A percentile compares a stretch with the other conserved stretches of the same genome.
These are phyloP conservation scores for Chaetomium tenue DNA, from an alignment of 495 filamentous ascomycete genomes.

Conservation along the genomic window DNA sequence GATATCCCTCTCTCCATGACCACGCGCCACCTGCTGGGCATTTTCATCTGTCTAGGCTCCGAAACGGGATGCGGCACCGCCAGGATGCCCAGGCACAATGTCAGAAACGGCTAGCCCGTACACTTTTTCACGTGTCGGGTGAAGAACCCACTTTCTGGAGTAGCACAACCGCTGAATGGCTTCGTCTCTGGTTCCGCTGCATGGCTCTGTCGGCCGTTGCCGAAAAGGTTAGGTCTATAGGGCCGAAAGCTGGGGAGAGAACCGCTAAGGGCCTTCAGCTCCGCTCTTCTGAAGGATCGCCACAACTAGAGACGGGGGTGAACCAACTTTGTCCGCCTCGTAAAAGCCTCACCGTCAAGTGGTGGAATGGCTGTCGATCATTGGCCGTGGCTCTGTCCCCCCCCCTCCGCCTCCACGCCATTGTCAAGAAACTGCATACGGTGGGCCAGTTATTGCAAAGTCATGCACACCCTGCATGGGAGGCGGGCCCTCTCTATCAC, in stretches of 20 bases:
- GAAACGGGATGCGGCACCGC: not conserved
- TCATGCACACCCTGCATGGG: not conserved
- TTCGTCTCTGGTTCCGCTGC: conserved; percentile 32
- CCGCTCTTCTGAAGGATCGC: conserved; percentile 19
- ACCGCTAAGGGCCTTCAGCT: conserved; percentile 24
- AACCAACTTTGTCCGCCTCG: conserved; percentile 11
- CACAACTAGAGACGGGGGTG: conserved; percentile 8
- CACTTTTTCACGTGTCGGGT: conserved; percentile 32
- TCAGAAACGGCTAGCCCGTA: conserved; percentile 14
- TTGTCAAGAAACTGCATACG: not conserved
- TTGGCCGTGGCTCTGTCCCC: not conserved
- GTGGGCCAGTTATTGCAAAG: not conserved
- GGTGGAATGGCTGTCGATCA: conserved; percentile 11
- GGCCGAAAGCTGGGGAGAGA: conserved; percentile 30
- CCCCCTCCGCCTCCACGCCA: not conserved
- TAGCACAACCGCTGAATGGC: conserved; percentile 31
- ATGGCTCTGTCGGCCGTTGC: conserved; percentile 37
- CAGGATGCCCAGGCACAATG: conserved; percentile 7
- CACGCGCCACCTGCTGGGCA: conserved; percentile 19
- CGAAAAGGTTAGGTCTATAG: conserved; percentile 37
- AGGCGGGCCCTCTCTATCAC: conserved; percentile 11
- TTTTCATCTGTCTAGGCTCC: conserved; percentile 3
- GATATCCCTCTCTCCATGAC: conserved; percentile 18
- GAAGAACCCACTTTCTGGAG: conserved; percentile 23
- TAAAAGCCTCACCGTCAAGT: conserved; percentile 3